Conservation (phyloP, 2,329 filamentous ascomycete species). For the Ophioceras dolichostomum region DNA sequence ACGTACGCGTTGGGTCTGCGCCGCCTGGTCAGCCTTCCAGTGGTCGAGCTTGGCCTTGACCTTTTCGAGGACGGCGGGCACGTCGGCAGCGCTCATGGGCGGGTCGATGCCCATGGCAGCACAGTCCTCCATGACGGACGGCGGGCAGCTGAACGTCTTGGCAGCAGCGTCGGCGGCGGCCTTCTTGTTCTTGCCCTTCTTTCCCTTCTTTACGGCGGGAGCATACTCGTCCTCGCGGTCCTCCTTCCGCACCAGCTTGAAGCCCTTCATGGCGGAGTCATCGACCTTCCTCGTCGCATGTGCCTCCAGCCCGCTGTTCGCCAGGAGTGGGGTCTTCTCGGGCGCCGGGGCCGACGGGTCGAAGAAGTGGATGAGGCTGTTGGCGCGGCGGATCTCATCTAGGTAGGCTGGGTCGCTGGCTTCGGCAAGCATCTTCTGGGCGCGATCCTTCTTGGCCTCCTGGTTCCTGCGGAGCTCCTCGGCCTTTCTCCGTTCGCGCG, state of each 20-base stretch:
- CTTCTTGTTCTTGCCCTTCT: conserved; percentile 70
- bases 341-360: conserved; percentile 57
- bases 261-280: conserved; percentile 73
- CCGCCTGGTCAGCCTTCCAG: conserved; percentile 85
- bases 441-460: conserved; percentile 63
- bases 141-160: conserved; percentile 67
- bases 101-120: conserved; percentile 74
- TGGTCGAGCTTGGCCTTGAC: conserved; percentile 80
- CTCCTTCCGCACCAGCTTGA: conserved; percentile 73
- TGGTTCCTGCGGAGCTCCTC: conserved; percentile 66
- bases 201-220: conserved; percentile 69
- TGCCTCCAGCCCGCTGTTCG: conserved; percentile 63
- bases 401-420: conserved; percentile 79
- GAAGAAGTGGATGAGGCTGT: conserved; percentile 81
- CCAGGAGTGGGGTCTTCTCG: conserved; percentile 55
- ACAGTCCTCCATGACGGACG: conserved; percentile 86
- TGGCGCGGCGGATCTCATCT: conserved; percentile 82
- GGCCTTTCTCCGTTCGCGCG: conserved; percentile 64
- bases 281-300: conserved; percentile 75
- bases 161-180: conserved; percentile 33
- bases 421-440: conserved; percentile 65
- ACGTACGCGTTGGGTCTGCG: conserved; percentile 81
- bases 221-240: conserved; percentile 82
- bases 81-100: conserved; percentile 74
- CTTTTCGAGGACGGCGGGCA: conserved; percentile 72